phyloP scores from a whole-genome alignment of 1,284 basidiomycete genomes.

The Mycosarcoma mackinlayi region DNA sequence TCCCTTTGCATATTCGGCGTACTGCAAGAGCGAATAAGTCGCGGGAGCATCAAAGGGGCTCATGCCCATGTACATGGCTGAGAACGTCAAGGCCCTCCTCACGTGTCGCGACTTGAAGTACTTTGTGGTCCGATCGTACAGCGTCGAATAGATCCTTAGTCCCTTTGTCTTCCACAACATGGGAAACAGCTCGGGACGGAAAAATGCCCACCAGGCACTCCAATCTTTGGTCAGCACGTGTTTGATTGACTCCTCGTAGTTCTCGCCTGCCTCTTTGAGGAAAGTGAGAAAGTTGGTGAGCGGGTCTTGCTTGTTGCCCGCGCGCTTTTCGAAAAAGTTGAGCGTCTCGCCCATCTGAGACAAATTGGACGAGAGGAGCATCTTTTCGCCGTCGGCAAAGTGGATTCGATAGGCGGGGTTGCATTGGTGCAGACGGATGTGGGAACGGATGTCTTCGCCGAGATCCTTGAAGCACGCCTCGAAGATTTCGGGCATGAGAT shows the following conservation, averaged over 20 bases:
- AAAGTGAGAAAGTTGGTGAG: conserved; percentile 68
- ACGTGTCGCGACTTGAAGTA: conserved; percentile 72
- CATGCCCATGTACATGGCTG: conserved; percentile 69
- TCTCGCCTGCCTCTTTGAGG: conserved; percentile 69
- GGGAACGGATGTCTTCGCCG: conserved; percentile 69
- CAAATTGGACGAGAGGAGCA: conserved; percentile 70
- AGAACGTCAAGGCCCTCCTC: conserved; percentile 43
- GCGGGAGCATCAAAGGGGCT: conserved; percentile 73
- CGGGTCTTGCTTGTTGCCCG: conserved; percentile 68
- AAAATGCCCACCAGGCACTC: conserved; percentile 69
- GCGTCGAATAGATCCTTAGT: conserved; percentile 57
- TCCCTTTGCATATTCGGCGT: conserved; percentile 72
- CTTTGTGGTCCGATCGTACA: conserved; percentile 67
- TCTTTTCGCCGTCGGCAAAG: conserved; percentile 60
- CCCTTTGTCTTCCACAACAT: conserved; percentile 66
- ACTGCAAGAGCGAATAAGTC: conserved; percentile 72
- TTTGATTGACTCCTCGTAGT: conserved; percentile 70
- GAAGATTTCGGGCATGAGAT: conserved; percentile 72
- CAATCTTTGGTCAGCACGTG: conserved; percentile 71
- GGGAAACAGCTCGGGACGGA: conserved; percentile 70
- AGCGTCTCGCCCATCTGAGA: conserved; percentile 70
- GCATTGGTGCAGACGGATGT: conserved; percentile 68
- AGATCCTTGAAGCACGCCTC: conserved; percentile 71
- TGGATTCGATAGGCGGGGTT: conserved; percentile 62
- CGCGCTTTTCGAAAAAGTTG: conserved; percentile 71